Evolutionary conservation across 2,329 filamentous ascomycete genomes (phyloP).

Genomic region (Paracoccidioides lutzii): DNA sequence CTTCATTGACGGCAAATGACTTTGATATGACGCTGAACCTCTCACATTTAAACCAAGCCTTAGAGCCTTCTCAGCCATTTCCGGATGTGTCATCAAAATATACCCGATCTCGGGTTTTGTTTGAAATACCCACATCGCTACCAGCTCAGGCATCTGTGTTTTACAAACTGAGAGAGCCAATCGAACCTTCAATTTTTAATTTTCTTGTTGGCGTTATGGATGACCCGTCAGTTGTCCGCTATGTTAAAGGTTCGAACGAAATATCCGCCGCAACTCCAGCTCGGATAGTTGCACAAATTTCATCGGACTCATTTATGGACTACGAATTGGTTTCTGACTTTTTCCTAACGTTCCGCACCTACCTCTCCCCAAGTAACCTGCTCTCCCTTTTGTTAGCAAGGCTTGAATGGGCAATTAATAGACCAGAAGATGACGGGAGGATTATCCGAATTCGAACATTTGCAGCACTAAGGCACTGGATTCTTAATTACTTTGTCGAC

Average conservation of each 20-base stretch:
- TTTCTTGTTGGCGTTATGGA: slow-evolving; percentile 69
- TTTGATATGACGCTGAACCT: slow-evolving; percentile 16
- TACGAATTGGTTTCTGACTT: slow-evolving; percentile 97
- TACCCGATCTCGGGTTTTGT: slow-evolving; percentile 20
- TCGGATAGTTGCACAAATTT: slow-evolving; percentile 88
- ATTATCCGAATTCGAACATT: slow-evolving; percentile 94
- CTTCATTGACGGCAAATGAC: slow-evolving; percentile 39
- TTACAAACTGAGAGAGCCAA: slow-evolving; percentile 49
- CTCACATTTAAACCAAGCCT: slow-evolving; percentile 18
- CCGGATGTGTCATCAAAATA: slow-evolving; percentile 29
- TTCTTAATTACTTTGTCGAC: slow-evolving; percentile 92
- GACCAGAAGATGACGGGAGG: slow-evolving; percentile 70
- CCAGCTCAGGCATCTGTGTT: slow-evolving; percentile 28
- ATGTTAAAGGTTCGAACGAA: slow-evolving; percentile 54
- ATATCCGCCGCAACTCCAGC: slow-evolving; percentile 84
- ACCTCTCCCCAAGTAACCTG: slow-evolving; percentile 63
- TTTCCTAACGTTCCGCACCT: slow-evolving; percentile 86
- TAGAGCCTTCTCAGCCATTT: slow-evolving; percentile 20
- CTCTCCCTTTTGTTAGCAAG: slow-evolving; percentile 74
- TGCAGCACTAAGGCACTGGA: slow-evolving; percentile 91
- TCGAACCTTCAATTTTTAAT: slow-evolving; percentile 58
- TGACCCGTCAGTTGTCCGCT: slow-evolving; percentile 68
- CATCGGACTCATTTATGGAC: slow-evolving; percentile 86
- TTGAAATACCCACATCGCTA: slow-evolving; percentile 21
- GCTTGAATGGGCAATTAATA: slow-evolving; percentile 71